Percentiles rank a stretch among this genome's conserved stretches.
These are phyloP conservation scores for Fagopyrum homotropicum DNA, from an alignment of 148 eudicot species.

Conservation along the genomic window DNA sequence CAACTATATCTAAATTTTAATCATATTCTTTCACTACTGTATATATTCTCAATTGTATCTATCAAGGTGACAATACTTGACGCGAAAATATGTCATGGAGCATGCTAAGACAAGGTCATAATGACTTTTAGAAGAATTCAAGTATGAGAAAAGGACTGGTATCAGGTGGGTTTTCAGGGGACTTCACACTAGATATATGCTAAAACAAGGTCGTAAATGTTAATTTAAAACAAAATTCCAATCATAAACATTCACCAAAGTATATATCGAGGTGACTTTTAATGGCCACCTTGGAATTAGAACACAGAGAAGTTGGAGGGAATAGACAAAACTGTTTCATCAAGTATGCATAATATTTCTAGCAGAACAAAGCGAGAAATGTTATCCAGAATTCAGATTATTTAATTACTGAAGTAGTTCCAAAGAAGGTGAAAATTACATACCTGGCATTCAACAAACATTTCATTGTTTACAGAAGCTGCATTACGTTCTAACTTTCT, in stretches of 20 bases:
- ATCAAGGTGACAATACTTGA: neutral
- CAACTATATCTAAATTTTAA: neutral
- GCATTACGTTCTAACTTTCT: slow-evolving; percentile 85
- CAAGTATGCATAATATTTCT: neutral
- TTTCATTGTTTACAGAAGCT: slow-evolving; percentile 80
- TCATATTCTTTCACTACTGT: neutral
- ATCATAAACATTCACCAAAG: neutral
- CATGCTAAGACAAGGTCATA: neutral
- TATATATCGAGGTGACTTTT: neutral
- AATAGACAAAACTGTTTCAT: neutral
- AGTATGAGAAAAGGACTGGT: neutral
- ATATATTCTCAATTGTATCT: neutral
- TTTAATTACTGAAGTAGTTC: neutral
- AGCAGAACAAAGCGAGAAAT: neutral
- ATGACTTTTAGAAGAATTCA: neutral
- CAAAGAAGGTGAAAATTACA: slow-evolving; percentile 2
- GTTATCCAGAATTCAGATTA: too few species aligned
- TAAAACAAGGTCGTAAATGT: neutral
- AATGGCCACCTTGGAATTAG: neutral
- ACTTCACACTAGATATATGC: neutral
- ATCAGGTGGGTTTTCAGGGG: neutral
- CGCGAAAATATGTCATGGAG: neutral
- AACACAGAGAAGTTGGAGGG: neutral
- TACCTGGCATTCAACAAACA: slow-evolving; percentile 99
- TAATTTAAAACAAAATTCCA: neutral